These are phyloP conservation scores for Sporothrix pseudoabietina DNA, from an alignment of 2,329 filamentous ascomycete genomes.

Conservation along the genomic window DNA sequence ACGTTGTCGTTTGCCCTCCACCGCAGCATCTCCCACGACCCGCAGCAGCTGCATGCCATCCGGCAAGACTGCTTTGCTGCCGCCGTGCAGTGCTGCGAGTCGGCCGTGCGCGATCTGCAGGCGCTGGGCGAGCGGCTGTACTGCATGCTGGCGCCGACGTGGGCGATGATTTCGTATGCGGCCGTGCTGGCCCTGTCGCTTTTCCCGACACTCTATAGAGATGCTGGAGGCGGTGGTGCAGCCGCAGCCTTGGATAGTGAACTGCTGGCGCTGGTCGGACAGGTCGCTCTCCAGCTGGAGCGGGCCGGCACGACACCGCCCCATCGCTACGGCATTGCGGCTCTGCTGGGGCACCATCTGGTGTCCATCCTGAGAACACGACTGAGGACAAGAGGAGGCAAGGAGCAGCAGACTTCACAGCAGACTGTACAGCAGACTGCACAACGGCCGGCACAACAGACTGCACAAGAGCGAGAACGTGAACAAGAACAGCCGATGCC, in stretches of 20 bases:
- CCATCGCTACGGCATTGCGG: constrained; percentile 10
- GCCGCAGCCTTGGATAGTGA: neutral
- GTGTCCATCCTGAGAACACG: neutral
- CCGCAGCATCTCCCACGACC: constrained; percentile 9
- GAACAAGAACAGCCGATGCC: neutral
- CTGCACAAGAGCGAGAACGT: too few relatives aligned
- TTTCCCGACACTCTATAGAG: neutral
- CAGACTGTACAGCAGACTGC: neutral
- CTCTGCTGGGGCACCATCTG: constrained; percentile 13
- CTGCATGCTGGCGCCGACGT: constrained; percentile 14
- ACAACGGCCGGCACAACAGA: too few relatives aligned
- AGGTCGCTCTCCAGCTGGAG: neutral
- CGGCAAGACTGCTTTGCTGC: constrained; percentile 3
- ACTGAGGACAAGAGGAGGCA: neutral
- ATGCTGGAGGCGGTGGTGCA: neutral
- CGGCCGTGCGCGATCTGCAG: constrained; percentile 6
- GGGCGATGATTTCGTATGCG: constrained; percentile 16
- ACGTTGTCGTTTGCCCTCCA: constrained; percentile 10
- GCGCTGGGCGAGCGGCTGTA: neutral
- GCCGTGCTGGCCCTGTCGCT: neutral
- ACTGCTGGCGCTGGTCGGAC: neutral
- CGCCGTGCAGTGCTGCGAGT: constrained; percentile 1
- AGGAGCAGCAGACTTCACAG: neutral
- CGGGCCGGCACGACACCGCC: neutral
- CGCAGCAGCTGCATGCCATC: neutral